Evolutionary conservation across 345 rosid species (phyloP), one percentile per base, ranked within the genome.

Genomic region (Brassica incana): DNA sequence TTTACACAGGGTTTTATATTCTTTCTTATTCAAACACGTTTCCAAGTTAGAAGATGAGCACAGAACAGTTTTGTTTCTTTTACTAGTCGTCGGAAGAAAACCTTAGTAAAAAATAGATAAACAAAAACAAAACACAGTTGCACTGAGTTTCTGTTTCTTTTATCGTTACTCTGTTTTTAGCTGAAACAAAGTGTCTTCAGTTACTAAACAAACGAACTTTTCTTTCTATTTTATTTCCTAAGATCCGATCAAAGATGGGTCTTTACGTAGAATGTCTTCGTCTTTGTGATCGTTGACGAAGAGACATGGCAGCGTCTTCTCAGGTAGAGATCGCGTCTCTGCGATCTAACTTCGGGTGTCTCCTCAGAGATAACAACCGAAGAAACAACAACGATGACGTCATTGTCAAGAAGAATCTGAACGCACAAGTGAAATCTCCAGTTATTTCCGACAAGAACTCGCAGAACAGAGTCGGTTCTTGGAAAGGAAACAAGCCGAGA

Each of bases 281-380:
- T 64, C 69, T 73, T 23, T 14, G 12, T 63, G 56, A 62, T 77
- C 58, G 54, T 48, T 68, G 68, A 68, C 29, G 30, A 15, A 4
- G 50, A 43, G 50, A 43, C n/a, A 92, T 94, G 98, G 91, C 32
- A 29, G 32, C 92, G 43, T 88, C 88, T 43, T 84, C 89, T 4
- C 88, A 87, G n/a, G 86, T 91, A 5, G 89, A 90, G 83, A 72
- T 89, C 52, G 87, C 71, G 10, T 81, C 91, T 0, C 80, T 78
- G 58, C 91, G 50, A 29, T 20, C 94, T n/a, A 88, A 87, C 38
- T 85, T 90, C 38, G 88, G 90, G 23, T 86, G 84, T 64, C 11
- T 91, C 59, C 81, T 91, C 54, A 85, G 87, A 77, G 93, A 91
- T 72, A 85, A 76, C n/a, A 86, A 84, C 85, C 72, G 83, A 54